A percentile compares a stretch with the other conserved stretches of the same genome.
Conservation (phyloP, 805 yeast species). For the Candida alai region DNA sequence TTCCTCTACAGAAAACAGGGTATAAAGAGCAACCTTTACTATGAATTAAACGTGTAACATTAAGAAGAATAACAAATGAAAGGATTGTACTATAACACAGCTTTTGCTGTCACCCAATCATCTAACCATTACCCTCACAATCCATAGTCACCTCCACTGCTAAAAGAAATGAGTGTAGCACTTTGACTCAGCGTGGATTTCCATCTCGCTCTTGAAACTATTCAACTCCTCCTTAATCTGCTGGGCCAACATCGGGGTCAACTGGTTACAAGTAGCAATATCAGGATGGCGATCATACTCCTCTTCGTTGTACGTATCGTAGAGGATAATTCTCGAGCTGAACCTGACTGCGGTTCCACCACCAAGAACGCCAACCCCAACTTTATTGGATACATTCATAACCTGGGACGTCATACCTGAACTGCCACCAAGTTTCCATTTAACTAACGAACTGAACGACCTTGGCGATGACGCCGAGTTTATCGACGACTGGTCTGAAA, state of each 20-base stretch:
- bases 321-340: conserved; percentile 77
- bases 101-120: no score
- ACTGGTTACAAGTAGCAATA: conserved; percentile 84
- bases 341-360: conserved; percentile 47
- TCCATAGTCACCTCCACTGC: conserved; percentile 1
- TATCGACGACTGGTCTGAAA: conserved; percentile 19
- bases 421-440: conserved; percentile 18
- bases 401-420: no score
- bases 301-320: conserved; percentile 75
- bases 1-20: no score
- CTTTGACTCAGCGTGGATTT: conserved; percentile 71
- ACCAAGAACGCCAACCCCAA: no score
- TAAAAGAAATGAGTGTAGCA: conserved; percentile 83
- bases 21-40: no score
- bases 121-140: no score
- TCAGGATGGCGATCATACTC: conserved; percentile 95
- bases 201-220: conserved; percentile 74
- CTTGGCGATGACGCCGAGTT: conserved; percentile 25
- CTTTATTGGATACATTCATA: no score
- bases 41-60: no score
- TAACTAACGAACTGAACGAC: conserved; percentile 28
- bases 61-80: no score
- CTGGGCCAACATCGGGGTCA: conserved; percentile 84
- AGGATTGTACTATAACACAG: no score
- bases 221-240: conserved; percentile 84